Evolutionary conservation across 2,329 filamentous ascomycete genomes (phyloP).

Genomic region (Ceratocystis harringtonii): DNA sequence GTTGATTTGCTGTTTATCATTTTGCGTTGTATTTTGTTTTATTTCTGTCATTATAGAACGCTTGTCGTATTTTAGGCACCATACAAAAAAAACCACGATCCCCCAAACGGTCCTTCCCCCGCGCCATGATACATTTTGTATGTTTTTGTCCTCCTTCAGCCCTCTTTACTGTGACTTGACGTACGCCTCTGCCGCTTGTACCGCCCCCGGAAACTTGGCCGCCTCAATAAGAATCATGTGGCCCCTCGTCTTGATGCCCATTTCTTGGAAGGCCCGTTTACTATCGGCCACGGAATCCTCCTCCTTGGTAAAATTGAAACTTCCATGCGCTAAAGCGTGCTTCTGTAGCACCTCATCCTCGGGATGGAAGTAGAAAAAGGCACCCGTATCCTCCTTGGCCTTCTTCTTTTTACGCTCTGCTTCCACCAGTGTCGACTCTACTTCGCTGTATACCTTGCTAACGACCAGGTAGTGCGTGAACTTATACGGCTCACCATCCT

Average conservation of each 20-base stretch:
- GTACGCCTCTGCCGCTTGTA: conserved; percentile 63
- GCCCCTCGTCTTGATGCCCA: conserved; percentile 72
- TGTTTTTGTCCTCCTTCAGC: not conserved
- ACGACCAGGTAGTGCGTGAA: conserved; percentile 89
- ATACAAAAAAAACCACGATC: not conserved
- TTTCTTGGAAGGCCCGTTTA: conserved; percentile 85
- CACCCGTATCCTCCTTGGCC: conserved; percentile 30
- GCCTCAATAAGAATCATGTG: conserved; percentile 79
- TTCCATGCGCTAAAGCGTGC: conserved; percentile 54
- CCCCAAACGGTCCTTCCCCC: too few species aligned
- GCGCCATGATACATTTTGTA: not conserved
- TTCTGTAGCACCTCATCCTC: conserved; percentile 83
- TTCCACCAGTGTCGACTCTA: conserved; percentile 63
- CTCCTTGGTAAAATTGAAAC: conserved; percentile 65
- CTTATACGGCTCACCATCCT: conserved; percentile 80
- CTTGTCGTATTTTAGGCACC: conserved; percentile 7
- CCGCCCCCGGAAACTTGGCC: conserved; percentile 56
- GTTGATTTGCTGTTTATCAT: not conserved
- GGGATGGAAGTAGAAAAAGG: conserved; percentile 79
- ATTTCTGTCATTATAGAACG: conserved; percentile 16
- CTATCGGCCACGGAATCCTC: conserved; percentile 74
- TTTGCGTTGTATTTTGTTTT: not conserved
- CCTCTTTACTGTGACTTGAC: conserved; percentile 33
- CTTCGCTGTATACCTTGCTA: conserved; percentile 83
- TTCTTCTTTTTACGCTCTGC: conserved; percentile 33